A percentile compares a stretch with the other conserved stretches of the same genome.
Evolutionary conservation across 2,329 filamentous ascomycete species (phyloP).

Genomic region (Mariannaea elegans): DNA sequence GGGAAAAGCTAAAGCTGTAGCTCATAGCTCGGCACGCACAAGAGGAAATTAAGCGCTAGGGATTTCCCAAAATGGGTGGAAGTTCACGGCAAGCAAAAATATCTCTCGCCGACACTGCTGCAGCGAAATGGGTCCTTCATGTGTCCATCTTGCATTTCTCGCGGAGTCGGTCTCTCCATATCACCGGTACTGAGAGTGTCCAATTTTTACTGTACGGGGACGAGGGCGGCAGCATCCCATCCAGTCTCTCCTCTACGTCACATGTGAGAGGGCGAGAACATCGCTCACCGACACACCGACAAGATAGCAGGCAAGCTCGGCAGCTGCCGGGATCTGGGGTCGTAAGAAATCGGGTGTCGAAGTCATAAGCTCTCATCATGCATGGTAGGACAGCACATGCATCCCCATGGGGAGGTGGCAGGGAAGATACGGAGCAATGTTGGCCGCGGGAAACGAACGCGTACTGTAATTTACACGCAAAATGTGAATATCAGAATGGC

Average conservation of each 20-base stretch:
- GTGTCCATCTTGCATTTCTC: too few relatives aligned
- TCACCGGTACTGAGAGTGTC: background rate
- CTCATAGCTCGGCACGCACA: background rate
- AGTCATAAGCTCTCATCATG: background rate
- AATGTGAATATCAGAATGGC: constrained; percentile 5
- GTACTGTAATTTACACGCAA: constrained; percentile 6
- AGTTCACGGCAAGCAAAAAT: background rate
- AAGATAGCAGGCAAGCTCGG: constrained; percentile 8
- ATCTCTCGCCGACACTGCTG: constrained; percentile 4
- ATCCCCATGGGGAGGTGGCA: constrained; percentile 10
- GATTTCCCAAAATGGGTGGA: constrained; percentile 24
- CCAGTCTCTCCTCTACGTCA: background rate
- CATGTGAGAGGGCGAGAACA: background rate
- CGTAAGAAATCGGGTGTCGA: constrained; percentile 28
- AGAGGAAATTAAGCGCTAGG: constrained; percentile 25
- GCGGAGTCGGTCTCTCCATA: constrained; percentile 14
- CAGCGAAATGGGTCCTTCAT: background rate
- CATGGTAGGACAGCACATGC: constrained; percentile 2
- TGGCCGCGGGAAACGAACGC: background rate
- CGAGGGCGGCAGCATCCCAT: too few relatives aligned
- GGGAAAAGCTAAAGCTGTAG: constrained; percentile 10
- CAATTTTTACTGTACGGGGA: background rate
- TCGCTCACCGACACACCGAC: constrained; percentile 31
- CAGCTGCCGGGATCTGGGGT: constrained; percentile 22
- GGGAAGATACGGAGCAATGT: background rate